Base-by-base conservation (phyloP, 2,329 filamentous ascomycete genomes). In the Monosporascus sp. region DNA sequence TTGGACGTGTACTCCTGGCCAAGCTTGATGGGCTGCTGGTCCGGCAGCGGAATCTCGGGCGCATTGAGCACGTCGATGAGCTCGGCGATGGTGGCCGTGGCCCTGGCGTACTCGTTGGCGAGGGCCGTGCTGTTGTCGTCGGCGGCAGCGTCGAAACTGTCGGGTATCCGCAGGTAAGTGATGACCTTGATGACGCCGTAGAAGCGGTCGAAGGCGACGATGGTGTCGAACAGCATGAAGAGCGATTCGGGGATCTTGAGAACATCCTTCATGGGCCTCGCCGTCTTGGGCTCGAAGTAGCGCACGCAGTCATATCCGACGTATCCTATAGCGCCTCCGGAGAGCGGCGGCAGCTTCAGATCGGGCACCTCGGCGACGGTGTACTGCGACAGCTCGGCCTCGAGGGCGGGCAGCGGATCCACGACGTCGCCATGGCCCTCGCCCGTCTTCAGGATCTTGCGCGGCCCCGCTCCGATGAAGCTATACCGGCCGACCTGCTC, bases 211-310 rank as follows among this genome's bases (percentile, higher is more conserved):
- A 97, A 91, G 9, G 92, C 92, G 27, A 99, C 81, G 55, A 97
- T 87, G 41, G 93, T 97, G 69, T 97, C 89, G 70, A 90, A 97
- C 15, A 99, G 80, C 90, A 97, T 97, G 70, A 99, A 97, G 31
- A 97, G 77, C 54, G 90, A 92, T 77, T 99, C 94, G 0, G 94
- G 94, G 43, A 97, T 89, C 55, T 87, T 76, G 22, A 97, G 80
- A 31, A 95, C 81, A 71, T 99, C 94, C 71, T 94, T 87, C 77
- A 97, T 84, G 3, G 90, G 84, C 48, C 91, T 83, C 25, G 85
- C 86, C n/a, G 94, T 97, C 79, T 92, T 95, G 56, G 94, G 94
- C 77, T 99, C 94, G 63, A 99, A 99, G 73, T 97, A 97, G 66
- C 87, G 86, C 64, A 99, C 90, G 70, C 94, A 99, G 69, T 99